Conservation (phyloP, 495 filamentous ascomycete species). For the Gamarada debralockiae region DNA sequence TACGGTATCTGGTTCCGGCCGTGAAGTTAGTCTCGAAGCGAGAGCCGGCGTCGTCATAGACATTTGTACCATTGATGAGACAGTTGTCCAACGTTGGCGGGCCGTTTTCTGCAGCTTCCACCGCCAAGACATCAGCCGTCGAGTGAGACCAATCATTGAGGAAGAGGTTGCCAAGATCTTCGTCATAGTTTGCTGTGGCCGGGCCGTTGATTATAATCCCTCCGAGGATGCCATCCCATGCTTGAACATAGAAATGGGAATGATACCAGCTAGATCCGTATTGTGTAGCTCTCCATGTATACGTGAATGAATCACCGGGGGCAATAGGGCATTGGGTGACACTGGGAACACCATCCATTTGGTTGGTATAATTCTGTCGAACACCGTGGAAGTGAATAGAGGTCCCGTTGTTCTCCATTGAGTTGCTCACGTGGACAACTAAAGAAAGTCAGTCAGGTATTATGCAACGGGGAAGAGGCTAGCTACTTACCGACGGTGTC, state of each 20-base stretch:
- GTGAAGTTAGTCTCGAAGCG: conserved; percentile 37
- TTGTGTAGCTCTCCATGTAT: conserved; percentile 37
- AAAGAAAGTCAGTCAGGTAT: conserved; percentile 7
- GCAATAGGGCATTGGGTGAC: conserved; percentile 41
- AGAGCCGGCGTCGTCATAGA: conserved; percentile 31
- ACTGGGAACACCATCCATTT: conserved; percentile 36
- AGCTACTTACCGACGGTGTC: too few relatives aligned
- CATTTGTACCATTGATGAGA: conserved; percentile 46
- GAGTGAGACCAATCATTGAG: conserved; percentile 25
- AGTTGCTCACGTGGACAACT: conserved; percentile 10
- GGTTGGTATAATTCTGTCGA: conserved; percentile 32
- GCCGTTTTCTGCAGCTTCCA: conserved; percentile 26
- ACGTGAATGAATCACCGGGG: conserved; percentile 36
- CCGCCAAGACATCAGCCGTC: conserved; percentile 31
- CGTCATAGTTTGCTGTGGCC: conserved; percentile 32
- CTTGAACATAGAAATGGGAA: conserved; percentile 32
- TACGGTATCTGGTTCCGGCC: conserved; percentile 31
- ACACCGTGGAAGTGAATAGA: conserved; percentile 53
- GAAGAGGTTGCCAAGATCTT: conserved; percentile 14
- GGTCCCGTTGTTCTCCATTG: conserved; percentile 19
- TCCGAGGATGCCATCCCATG: conserved; percentile 47
- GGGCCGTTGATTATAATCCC: conserved; percentile 40
- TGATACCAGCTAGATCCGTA: conserved; percentile 40
- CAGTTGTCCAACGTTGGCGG: conserved; percentile 36
- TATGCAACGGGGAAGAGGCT: too few relatives aligned